Evolutionary conservation across 2,329 filamentous ascomycete genomes (phyloP).

Genomic region (Fusarium sacchari): DNA sequence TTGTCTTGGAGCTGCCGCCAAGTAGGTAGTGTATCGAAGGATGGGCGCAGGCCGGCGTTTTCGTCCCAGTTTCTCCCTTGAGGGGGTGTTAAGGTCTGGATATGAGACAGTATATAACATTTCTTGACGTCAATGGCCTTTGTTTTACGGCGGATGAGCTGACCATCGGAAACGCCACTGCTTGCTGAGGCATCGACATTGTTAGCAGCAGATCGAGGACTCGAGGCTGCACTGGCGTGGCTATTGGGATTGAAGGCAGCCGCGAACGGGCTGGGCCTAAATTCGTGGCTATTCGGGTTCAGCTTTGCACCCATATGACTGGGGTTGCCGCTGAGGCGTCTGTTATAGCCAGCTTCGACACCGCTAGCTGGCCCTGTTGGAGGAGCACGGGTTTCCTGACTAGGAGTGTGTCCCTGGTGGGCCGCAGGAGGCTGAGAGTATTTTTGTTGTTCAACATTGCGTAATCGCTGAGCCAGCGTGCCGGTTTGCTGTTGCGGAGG

Average conservation of each 20-base stretch:
- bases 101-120: conserved; percentile 63
- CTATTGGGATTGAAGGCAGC: conserved; percentile 80
- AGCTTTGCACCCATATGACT: conserved; percentile 65
- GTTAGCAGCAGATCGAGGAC: conserved; percentile 72
- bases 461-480: conserved; percentile 61
- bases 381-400: conserved; percentile 74
- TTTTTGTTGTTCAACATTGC: conserved; percentile 63
- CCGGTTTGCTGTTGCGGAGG: conserved; percentile 55
- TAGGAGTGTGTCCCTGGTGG: conserved; percentile 60
- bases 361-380: conserved; percentile 77
- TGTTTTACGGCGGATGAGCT: conserved; percentile 76
- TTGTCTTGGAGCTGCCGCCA: conserved; percentile 81
- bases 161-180: conserved; percentile 46
- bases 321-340: conserved; percentile 62
- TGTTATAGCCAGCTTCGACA: conserved; percentile 62
- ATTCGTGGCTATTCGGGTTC: conserved; percentile 78
- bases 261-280: conserved; percentile 85
- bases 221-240: conserved; percentile 74
- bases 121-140: conserved; percentile 78
- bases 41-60: conserved; percentile 84
- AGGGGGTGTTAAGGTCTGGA: conserved; percentile 64
- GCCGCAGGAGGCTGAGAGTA: conserved; percentile 55
- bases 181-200: conserved; percentile 50
- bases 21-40: conserved; percentile 84
- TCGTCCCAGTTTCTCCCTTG: conserved; percentile 72